Evolutionary conservation across 805 yeast genomes (phyloP).

Genomic region (Hanseniaspora lindneri): DNA sequence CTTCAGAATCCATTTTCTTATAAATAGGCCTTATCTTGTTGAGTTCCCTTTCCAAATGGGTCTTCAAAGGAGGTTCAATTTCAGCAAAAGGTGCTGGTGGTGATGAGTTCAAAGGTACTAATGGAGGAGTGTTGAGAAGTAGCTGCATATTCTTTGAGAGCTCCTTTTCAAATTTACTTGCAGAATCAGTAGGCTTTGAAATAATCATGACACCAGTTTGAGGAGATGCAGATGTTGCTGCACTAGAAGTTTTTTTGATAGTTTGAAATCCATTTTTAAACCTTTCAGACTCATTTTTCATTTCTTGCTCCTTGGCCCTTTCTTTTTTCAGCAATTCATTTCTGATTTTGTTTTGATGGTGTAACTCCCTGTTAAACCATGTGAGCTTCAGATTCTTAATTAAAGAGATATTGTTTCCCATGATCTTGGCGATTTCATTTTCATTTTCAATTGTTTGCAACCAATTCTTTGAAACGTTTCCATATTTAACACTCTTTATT

Average conservation of each 20-base stretch:
- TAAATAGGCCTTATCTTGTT: background rate
- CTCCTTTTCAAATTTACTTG: background rate
- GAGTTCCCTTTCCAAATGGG: background rate
- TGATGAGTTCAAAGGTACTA: background rate
- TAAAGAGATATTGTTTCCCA: background rate
- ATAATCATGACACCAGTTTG: background rate
- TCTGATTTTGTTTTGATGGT: slow-evolving; percentile 4
- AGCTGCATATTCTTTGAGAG: background rate
- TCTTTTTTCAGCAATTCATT: background rate
- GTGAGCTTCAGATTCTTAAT: background rate
- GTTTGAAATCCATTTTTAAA: background rate
- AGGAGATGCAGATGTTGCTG: too few relatives aligned
- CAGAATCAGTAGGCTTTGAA: background rate
- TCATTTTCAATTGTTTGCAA: background rate
- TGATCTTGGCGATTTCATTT: background rate
- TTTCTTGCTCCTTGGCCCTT: background rate
- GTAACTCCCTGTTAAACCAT: slow-evolving; percentile 3
- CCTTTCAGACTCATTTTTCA: background rate
- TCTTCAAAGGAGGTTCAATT: background rate
- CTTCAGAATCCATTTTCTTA: slow-evolving; percentile 2
- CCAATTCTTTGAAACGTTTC: slow-evolving; percentile 4
- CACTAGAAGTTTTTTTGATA: too few relatives aligned
- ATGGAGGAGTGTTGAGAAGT: background rate
- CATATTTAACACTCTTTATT: slow-evolving; percentile 5
- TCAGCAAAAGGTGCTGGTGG: background rate